phyloP scores from a whole-genome alignment of 345 rosid genomes.

The Nephelium lappaceum region DNA sequence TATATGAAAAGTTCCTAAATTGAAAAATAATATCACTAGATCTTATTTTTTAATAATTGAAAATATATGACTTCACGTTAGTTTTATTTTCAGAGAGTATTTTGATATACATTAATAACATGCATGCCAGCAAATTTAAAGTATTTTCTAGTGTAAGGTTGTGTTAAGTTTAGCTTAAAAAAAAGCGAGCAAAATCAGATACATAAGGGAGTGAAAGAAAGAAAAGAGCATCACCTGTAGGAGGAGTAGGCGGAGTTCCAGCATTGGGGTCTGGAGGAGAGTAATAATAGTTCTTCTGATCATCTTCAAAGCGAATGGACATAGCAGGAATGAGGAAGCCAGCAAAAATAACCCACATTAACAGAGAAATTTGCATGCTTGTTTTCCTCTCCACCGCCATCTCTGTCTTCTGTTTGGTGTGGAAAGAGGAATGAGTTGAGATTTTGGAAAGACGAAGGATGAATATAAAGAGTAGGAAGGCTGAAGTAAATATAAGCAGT shows the following conservation, averaged over 20 bases:
- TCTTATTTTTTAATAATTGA: too few relatives aligned
- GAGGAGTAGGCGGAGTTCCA: conserved; percentile 48
- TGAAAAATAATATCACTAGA: too few relatives aligned
- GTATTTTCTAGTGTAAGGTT: too few relatives aligned
- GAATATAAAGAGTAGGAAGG: conserved; percentile 30
- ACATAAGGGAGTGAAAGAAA: not conserved
- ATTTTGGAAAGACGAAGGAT: not conserved
- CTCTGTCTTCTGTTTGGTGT: conserved; percentile 6
- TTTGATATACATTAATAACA: too few relatives aligned
- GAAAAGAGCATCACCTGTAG: conserved; percentile 19
- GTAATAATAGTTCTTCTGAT: conserved; percentile 68
- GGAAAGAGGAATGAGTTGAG: not conserved
- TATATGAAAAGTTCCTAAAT: too few relatives aligned
- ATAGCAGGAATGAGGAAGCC: conserved; percentile 52
- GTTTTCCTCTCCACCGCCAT: conserved; percentile 36
- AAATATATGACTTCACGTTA: too few relatives aligned
- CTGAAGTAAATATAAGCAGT: conserved; percentile 74
- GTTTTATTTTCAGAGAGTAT: too few relatives aligned
- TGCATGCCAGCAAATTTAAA: too few relatives aligned
- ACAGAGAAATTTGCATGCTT: conserved; percentile 25
- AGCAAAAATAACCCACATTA: conserved; percentile 43
- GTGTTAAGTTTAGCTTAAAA: not conserved
- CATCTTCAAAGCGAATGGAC: conserved; percentile 48
- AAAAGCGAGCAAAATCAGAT: not conserved
- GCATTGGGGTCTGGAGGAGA: conserved; percentile 64